Evolutionary conservation across 441 rosid genomes (phyloP).

Genomic region (Pelargonium cotyledonis): DNA sequence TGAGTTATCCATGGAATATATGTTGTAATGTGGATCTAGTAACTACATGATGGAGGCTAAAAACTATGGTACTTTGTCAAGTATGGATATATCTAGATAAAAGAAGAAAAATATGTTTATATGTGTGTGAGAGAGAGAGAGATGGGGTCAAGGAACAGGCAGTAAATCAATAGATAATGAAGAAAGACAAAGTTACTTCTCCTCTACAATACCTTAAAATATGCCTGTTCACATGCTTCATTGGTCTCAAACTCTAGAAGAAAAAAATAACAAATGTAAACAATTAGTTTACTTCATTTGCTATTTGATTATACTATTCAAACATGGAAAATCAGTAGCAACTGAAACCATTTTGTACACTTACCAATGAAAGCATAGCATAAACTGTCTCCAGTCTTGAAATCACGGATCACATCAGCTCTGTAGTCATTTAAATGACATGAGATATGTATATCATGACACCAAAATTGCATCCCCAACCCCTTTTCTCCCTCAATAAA

Average conservation of each 20-base stretch:
- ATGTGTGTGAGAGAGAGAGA: too few relatives aligned
- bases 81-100: too few relatives aligned
- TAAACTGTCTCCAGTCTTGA: slow-evolving; percentile 92
- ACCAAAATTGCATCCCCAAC: not conserved
- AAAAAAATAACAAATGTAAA: slow-evolving; percentile 11
- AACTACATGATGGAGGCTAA: not conserved
- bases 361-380: slow-evolving; percentile 93
- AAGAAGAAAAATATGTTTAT: too few relatives aligned
- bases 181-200: slow-evolving; percentile 7
- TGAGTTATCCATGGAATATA: not conserved
- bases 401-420: slow-evolving; percentile 92
- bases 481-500: not conserved
- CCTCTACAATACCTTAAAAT: slow-evolving; percentile 57
- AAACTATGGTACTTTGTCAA: not conserved
- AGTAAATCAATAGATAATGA: not conserved
- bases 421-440: slow-evolving; percentile 34
- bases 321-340: not conserved
- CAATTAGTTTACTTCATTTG: not conserved
- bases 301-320: not conserved
- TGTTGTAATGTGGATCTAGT: not conserved
- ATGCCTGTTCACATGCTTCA: slow-evolving; percentile 81
- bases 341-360: slow-evolving; percentile 18
- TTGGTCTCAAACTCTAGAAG: slow-evolving; percentile 63
- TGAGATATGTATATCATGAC: slow-evolving; percentile 13
- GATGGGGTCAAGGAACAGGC: too few relatives aligned